phyloP scores from a whole-genome alignment of 768 basidiomycete species.

The Tulasnella sp. region DNA sequence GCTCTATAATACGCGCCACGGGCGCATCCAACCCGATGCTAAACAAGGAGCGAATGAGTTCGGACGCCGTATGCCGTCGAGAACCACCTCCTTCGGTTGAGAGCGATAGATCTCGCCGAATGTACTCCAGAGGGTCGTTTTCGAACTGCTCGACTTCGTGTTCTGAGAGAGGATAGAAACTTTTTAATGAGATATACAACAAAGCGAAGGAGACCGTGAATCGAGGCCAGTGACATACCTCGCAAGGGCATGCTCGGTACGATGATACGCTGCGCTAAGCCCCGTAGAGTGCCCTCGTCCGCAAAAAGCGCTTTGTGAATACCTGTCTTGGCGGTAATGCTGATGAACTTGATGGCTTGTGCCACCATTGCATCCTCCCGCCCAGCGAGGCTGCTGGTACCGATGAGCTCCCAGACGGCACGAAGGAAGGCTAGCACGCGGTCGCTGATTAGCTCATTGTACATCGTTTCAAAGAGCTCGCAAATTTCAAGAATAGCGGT shows the following conservation, averaged over 20 bases:
- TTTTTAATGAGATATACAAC: neutral
- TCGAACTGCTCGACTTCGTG: slow-evolving; percentile 95
- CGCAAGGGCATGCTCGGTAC: slow-evolving; percentile 89
- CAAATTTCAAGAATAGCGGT: slow-evolving; percentile 86
- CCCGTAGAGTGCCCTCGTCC: slow-evolving; percentile 66
- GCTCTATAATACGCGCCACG: slow-evolving; percentile 79
- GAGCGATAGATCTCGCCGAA: slow-evolving; percentile 76
- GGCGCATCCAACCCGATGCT: slow-evolving; percentile 70
- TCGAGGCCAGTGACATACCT: slow-evolving; percentile 39
- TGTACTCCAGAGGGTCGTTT: slow-evolving; percentile 93
- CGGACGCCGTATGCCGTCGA: slow-evolving; percentile 86
- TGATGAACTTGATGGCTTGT: slow-evolving; percentile 85
- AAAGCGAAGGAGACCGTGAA: neutral
- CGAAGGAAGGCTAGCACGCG: slow-evolving; percentile 76
- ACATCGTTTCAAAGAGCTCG: slow-evolving; percentile 83
- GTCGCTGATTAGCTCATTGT: slow-evolving; percentile 67
- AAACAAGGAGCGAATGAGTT: slow-evolving; percentile 93
- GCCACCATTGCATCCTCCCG: slow-evolving; percentile 50
- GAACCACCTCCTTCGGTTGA: slow-evolving; percentile 65
- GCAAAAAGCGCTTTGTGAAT: slow-evolving; percentile 76
- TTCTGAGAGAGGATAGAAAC: slow-evolving; percentile 41
- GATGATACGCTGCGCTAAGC: slow-evolving; percentile 83
- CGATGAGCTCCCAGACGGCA: slow-evolving; percentile 81
- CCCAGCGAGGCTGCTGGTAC: slow-evolving; percentile 5
- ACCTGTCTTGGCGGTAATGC: slow-evolving; percentile 85